These are phyloP conservation scores for Amanita brunnescens DNA, from an alignment of 768 basidiomycete species.

Conservation along the genomic window DNA sequence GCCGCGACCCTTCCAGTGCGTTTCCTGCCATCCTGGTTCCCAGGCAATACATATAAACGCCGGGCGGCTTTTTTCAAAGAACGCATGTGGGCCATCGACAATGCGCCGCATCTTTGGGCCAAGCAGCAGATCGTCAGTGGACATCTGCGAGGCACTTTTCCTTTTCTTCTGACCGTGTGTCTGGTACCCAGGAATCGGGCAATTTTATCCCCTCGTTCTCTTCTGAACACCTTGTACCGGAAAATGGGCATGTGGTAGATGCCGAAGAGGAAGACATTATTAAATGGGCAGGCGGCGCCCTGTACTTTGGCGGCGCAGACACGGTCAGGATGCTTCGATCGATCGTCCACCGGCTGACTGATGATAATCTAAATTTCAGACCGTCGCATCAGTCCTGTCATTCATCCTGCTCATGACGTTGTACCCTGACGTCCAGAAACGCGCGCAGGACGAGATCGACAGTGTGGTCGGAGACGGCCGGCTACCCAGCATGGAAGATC, in stretches of 20 bases:
- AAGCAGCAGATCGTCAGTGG: conserved; percentile 21
- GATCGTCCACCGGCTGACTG: neutral
- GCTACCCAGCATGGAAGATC: conserved; percentile 18
- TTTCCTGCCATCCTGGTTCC: conserved; percentile 34
- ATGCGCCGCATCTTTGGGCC: conserved; percentile 23
- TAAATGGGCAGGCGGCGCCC: conserved; percentile 20
- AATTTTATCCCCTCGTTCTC: conserved; percentile 1
- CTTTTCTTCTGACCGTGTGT: neutral
- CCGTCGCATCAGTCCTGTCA: conserved; percentile 24
- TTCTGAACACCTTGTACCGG: conserved; percentile 9
- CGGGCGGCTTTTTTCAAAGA: conserved; percentile 13
- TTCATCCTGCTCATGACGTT: conserved; percentile 30
- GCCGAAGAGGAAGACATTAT: conserved; percentile 19
- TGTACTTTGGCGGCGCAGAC: conserved; percentile 30
- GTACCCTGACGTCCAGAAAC: conserved; percentile 28
- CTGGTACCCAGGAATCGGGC: neutral
- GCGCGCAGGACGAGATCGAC: conserved; percentile 27
- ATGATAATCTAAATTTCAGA: conserved; percentile 15
- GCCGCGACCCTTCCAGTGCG: conserved; percentile 20
- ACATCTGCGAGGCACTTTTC: neutral
- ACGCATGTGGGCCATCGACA: conserved; percentile 15
- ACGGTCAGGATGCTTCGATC: conserved; percentile 18
- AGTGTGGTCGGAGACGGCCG: conserved; percentile 16
- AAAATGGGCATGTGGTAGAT: conserved; percentile 16
- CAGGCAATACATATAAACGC: conserved; percentile 33